Percentiles rank a stretch among this genome's conserved stretches.
These are phyloP conservation scores for Penicillium sp. DNA, from an alignment of 2,329 filamentous ascomycete genomes.

Conservation along the genomic window DNA sequence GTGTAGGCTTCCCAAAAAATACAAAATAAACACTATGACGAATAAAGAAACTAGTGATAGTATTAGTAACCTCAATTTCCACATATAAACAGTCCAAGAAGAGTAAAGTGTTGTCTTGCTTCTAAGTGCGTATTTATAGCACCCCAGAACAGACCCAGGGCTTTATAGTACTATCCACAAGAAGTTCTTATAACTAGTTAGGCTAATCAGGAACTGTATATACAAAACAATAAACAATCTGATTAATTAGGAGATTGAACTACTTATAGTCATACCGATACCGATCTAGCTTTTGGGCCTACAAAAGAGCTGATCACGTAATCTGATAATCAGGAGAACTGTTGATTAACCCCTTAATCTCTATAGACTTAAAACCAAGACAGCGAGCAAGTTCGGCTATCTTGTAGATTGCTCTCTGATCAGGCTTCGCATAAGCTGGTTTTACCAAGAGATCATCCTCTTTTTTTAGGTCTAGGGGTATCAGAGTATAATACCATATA, in stretches of 20 bases:
- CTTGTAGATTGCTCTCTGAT: slow-evolving; percentile 19
- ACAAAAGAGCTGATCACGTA: slow-evolving; percentile 17
- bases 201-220: slow-evolving; percentile 15
- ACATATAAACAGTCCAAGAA: slow-evolving; percentile 21
- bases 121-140: slow-evolving; percentile 13
- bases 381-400: slow-evolving; percentile 23
- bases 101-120: slow-evolving; percentile 17
- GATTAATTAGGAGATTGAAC: slow-evolving; percentile 18
- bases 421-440: slow-evolving; percentile 11
- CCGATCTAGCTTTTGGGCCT: slow-evolving; percentile 19
- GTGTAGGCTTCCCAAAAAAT: slow-evolving; percentile 21
- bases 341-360: slow-evolving; percentile 17
- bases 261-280: slow-evolving; percentile 17
- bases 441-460: slow-evolving; percentile 13
- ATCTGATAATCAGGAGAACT: slow-evolving; percentile 21
- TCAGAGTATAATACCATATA: slow-evolving; percentile 31
- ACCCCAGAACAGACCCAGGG: slow-evolving; percentile 16
- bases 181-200: slow-evolving; percentile 4
- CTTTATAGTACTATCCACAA: slow-evolving; percentile 15
- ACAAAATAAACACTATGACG: slow-evolving; percentile 25
- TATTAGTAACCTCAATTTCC: slow-evolving; percentile 10
- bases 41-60: slow-evolving; percentile 22
- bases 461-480: slow-evolving; percentile 17
- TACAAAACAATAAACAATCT: slow-evolving; percentile 21
- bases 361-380: slow-evolving; percentile 20